Percentiles rank a stretch among this genome's conserved stretches.
phyloP scores from a whole-genome alignment of 768 basidiomycete genomes.

The Leccinum variicolor region DNA sequence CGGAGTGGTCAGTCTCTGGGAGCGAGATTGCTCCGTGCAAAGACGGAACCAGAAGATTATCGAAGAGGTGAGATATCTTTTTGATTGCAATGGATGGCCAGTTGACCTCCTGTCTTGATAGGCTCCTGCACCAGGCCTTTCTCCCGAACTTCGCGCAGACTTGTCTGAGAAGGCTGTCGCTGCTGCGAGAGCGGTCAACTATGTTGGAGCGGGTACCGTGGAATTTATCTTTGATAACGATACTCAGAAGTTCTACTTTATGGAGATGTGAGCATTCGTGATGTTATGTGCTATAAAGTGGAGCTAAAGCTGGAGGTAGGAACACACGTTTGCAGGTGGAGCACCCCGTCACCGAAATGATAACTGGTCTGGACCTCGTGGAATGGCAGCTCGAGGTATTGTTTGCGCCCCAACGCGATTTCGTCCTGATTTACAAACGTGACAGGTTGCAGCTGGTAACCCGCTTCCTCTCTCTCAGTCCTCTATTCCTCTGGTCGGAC shows the following conservation, averaged over 20 bases:
- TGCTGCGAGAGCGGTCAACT: slow-evolving; percentile 89
- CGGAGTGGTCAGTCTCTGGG: slow-evolving; percentile 91
- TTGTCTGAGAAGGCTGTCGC: slow-evolving; percentile 85
- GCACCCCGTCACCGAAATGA: slow-evolving; percentile 93
- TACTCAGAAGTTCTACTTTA: slow-evolving; percentile 84
- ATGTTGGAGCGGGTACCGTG: slow-evolving; percentile 91
- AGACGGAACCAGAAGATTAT: slow-evolving; percentile 94
- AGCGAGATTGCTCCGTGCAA: slow-evolving; percentile 91
- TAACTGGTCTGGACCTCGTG: slow-evolving; percentile 90
- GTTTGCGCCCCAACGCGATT: not conserved
- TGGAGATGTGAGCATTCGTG: slow-evolving; percentile 74
- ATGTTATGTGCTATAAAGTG: not conserved
- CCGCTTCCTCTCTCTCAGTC: slow-evolving; percentile 74
- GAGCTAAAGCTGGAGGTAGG: slow-evolving; percentile 38
- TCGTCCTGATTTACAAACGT: not conserved
- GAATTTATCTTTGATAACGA: slow-evolving; percentile 97
- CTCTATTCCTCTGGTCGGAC: slow-evolving; percentile 82
- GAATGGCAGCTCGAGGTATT: slow-evolving; percentile 89
- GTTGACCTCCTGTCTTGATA: slow-evolving; percentile 26
- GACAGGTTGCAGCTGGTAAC: slow-evolving; percentile 84
- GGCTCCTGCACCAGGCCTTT: slow-evolving; percentile 90
- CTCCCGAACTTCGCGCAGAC: slow-evolving; percentile 73
- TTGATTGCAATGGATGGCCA: not conserved
- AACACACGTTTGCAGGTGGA: slow-evolving; percentile 86
- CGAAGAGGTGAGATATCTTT: slow-evolving; percentile 57